Evolutionary conservation across 805 yeast genomes (phyloP).

Genomic region (Brettanomyces anomalus): DNA sequence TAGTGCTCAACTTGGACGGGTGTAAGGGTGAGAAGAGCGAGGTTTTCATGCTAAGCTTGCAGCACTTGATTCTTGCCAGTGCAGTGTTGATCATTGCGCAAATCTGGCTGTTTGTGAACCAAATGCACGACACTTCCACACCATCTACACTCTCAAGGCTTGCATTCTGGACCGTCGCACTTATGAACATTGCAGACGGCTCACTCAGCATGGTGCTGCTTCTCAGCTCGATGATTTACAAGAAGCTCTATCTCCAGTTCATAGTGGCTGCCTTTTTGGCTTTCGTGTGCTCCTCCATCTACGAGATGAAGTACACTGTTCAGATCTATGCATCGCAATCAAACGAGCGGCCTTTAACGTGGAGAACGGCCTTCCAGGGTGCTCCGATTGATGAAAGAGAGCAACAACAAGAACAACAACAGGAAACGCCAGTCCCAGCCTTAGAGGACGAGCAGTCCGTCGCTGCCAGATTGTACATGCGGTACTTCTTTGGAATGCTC

Average conservation of each 20-base stretch:
- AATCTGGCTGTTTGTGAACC: slow-evolving; percentile 50
- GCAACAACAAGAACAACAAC: slow-evolving; percentile 9
- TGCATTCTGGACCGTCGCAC: slow-evolving; percentile 58
- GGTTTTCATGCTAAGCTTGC: slow-evolving; percentile 27
- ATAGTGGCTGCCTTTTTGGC: slow-evolving; percentile 63
- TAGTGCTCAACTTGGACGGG: slow-evolving; percentile 32
- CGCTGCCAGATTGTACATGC: slow-evolving; percentile 47
- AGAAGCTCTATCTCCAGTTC: slow-evolving; percentile 54
- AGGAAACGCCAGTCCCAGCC: slow-evolving; percentile 5
- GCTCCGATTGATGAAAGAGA: slow-evolving; percentile 33
- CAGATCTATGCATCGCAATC: slow-evolving; percentile 60
- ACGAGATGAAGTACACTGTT: slow-evolving; percentile 68
- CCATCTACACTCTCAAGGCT: slow-evolving; percentile 74
- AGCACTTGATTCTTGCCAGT: slow-evolving; percentile 35
- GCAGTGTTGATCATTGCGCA: slow-evolving; percentile 41
- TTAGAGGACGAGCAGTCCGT: slow-evolving; percentile 42
- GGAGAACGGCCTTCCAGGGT: slow-evolving; percentile 62
- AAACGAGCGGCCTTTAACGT: slow-evolving; percentile 58
- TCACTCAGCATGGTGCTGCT: slow-evolving; percentile 48
- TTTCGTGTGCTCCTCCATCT: slow-evolving; percentile 60
- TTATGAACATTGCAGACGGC: slow-evolving; percentile 63
- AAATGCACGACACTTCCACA: slow-evolving; percentile 63
- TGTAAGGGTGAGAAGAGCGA: slow-evolving; percentile 53
- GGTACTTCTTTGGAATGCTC: slow-evolving; percentile 47
- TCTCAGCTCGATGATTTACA: slow-evolving; percentile 46